These are phyloP conservation scores for Novymonas esmeraldas DNA, from an alignment of 208 protist genomes.

Conservation along the genomic window DNA sequence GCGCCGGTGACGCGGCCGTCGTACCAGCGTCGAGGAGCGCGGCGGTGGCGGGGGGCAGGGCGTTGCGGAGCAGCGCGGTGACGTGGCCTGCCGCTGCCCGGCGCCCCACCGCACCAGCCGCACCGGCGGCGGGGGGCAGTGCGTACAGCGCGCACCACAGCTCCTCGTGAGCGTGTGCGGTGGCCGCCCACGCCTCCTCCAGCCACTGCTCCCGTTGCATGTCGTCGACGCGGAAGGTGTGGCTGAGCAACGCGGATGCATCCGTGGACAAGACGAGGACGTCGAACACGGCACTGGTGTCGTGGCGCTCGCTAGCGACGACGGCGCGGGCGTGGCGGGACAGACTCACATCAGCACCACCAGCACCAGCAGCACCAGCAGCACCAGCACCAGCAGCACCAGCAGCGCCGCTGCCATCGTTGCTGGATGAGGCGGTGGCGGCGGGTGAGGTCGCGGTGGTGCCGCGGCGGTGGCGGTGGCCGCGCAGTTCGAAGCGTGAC, in stretches of 20 bases:
- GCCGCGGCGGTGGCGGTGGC: conserved; percentile 2
- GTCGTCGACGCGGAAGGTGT: conserved; percentile 22
- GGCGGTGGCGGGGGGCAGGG: conserved; percentile 12
- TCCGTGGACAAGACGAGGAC: conserved; percentile 33
- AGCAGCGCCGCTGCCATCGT: not conserved
- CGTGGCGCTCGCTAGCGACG: not conserved
- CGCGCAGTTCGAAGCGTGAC: conserved; percentile 6
- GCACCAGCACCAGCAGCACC: not conserved
- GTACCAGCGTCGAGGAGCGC: conserved; percentile 7
- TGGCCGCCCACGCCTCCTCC: conserved; percentile 50
- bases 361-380: no score
- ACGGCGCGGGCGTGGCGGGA: not conserved
- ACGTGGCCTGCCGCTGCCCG: not conserved
- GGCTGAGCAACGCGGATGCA: conserved; percentile 16
- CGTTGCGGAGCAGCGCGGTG: conserved; percentile 15
- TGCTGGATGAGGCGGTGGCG: not conserved
- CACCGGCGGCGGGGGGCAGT: conserved; percentile 24
- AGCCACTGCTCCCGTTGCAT: conserved; percentile 22
- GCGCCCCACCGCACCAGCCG: not conserved
- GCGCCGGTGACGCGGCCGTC: not conserved
- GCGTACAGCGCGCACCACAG: conserved; percentile 27
- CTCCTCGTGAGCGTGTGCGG: conserved; percentile 25
- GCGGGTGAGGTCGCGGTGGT: no score
- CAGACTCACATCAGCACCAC: not conserved
- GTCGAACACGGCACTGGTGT: conserved; percentile 38